Base-by-base conservation (phyloP, 768 basidiomycete species). In the Russula brevipes region DNA sequence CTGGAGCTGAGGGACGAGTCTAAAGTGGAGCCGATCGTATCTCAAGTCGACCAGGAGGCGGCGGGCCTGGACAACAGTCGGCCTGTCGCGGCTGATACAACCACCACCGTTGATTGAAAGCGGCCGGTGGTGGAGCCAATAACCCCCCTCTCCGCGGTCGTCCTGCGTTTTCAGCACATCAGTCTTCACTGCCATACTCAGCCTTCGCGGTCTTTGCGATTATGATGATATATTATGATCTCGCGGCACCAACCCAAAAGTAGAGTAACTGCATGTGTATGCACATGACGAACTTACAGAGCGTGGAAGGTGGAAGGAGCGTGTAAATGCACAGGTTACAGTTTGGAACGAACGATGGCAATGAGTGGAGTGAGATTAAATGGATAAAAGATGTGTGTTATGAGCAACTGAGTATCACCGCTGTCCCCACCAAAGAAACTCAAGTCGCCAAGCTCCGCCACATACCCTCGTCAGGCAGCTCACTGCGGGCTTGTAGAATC, bases 391-490 rank as follows among this genome's bases (percentile, higher is more conserved):
- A 49, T 57, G 47, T 8, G 8, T 19, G 42, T 31, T 19, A 56
- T 12, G 33, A 45, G 54, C 50, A 19, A 54, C 41, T 53, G 66
- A 59, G 57, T 59, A 57, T 69, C 53, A 61, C 33, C 1, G 6
- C 45, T 35, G 4, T 16, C 24, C 24, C 9, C 16, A 11, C 24
- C 9, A 9, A 11, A 44, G 2, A 6, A 11, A 35, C 51, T 31
- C 63, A 80, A 44, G 56, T 63, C 24, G 85, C 88, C 69, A 91
- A 76, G 76, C 89, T 91, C 69, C 88, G 80, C 88, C 88, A 91
- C 88, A 91, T 90, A 42, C 88, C 86, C 61, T 80, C 81, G 63
- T 80, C 81, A 2, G 89, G 89, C 31, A 91, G 66, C 72, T 82
- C 80, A 66, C 82, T 87, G 54, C 88, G 80, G 24, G 83, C 82